Percentiles rank a stretch among this genome's conserved stretches.
Evolutionary conservation across 345 rosid genomes (phyloP).

Genomic region (Aurinia saxatilis): DNA sequence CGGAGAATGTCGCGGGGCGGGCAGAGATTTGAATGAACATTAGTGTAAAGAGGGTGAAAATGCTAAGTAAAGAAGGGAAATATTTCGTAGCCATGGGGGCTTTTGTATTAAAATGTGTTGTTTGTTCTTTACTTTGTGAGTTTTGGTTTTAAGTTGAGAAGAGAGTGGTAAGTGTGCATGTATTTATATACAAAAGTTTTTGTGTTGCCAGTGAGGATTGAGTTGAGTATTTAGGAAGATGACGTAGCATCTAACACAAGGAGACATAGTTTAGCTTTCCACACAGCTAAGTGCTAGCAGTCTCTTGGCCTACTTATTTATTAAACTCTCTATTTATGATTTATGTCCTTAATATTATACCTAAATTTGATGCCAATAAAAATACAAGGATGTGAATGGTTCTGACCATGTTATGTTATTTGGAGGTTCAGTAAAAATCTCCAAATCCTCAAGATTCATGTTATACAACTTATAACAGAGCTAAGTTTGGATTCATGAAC

Average conservation of each 20-base stretch:
- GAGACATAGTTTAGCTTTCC: constrained; percentile 45
- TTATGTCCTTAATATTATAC: neutral
- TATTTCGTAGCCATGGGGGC: constrained; percentile 10
- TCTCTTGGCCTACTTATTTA: constrained; percentile 42
- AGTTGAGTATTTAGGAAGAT: constrained; percentile 12
- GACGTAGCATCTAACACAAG: constrained; percentile 36
- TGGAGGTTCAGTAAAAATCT: too few relatives aligned
- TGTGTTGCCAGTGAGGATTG: constrained; percentile 12
- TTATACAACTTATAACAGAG: too few relatives aligned
- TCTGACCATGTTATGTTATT: neutral
- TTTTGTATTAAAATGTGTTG: neutral
- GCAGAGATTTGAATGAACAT: constrained; percentile 28
- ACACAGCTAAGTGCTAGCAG: constrained; percentile 75
- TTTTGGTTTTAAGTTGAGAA: constrained; percentile 15
- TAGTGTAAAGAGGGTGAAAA: constrained; percentile 23
- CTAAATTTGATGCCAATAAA: constrained; percentile 1
- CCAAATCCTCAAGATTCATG: too few relatives aligned
- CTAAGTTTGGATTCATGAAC: too few relatives aligned
- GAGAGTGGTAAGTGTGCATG: constrained; percentile 8
- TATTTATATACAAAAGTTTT: constrained; percentile 18
- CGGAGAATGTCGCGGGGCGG: constrained; percentile 52
- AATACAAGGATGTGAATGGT: constrained; percentile 2
- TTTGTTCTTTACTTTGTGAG: neutral
- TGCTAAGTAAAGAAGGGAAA: constrained; percentile 12
- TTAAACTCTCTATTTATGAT: neutral